phyloP scores from a whole-genome alignment of 805 yeast genomes.

The Candida qinlingensis region DNA sequence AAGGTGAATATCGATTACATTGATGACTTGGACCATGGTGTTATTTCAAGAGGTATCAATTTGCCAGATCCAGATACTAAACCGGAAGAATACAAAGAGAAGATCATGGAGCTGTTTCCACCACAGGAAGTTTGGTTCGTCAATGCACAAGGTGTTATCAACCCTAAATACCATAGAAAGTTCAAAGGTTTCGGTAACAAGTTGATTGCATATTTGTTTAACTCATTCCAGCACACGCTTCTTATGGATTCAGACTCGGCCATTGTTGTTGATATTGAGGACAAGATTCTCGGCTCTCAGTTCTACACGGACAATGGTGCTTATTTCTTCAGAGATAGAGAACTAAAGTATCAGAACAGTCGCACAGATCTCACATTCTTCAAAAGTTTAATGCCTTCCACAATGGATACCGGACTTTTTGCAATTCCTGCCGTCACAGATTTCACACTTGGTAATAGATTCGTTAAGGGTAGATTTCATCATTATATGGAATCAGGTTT shows the following conservation, averaged over 20 bases:
- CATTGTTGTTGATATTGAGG: constrained; percentile 34
- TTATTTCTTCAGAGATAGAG: constrained; percentile 43
- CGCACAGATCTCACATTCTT: constrained; percentile 32
- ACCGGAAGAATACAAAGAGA: neutral
- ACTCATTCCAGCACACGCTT: constrained; percentile 42
- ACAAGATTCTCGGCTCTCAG: constrained; percentile 27
- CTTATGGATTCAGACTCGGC: constrained; percentile 50
- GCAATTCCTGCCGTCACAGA: constrained; percentile 31
- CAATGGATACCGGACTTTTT: constrained; percentile 31
- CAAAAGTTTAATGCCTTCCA: constrained; percentile 38
- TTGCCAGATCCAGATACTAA: neutral
- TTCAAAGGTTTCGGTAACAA: constrained; percentile 41
- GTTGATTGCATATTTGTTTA: constrained; percentile 42
- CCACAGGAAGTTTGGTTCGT: constrained; percentile 39
- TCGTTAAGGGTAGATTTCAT: constrained; percentile 32
- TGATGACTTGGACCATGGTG: constrained; percentile 7
- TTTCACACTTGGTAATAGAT: constrained; percentile 33
- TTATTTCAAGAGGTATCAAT: constrained; percentile 2
- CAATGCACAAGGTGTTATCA: constrained; percentile 23
- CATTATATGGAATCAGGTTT: constrained; percentile 44
- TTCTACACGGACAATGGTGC: constrained; percentile 32
- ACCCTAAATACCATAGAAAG: constrained; percentile 10
- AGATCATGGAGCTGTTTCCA: constrained; percentile 19
- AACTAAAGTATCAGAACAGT: constrained; percentile 24
- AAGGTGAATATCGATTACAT: constrained; percentile 9